Percentiles rank a stretch among this genome's conserved stretches.
Conservation (phyloP, 805 yeast genomes). For the Kodamaea sagamina region DNA sequence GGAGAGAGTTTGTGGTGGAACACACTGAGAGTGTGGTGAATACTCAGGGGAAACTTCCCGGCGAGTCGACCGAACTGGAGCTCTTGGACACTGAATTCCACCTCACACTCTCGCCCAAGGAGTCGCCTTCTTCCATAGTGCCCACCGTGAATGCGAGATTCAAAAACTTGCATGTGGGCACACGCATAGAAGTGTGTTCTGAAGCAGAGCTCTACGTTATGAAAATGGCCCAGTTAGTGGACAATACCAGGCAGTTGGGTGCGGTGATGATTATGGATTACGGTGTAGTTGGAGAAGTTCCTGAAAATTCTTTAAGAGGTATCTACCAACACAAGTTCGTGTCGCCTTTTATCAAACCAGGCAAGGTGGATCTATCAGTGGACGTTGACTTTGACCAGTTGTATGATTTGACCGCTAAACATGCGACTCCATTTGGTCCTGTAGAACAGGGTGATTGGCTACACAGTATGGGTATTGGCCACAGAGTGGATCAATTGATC, state of each 20-base stretch:
- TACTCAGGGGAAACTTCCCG: constrained; percentile 29
- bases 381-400: constrained; percentile 80
- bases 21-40: constrained; percentile 40
- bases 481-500: constrained; percentile 62
- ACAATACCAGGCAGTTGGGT: constrained; percentile 48
- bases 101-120: constrained; percentile 55
- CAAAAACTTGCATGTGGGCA: constrained; percentile 51
- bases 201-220: constrained; percentile 63
- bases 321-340: constrained; percentile 72
- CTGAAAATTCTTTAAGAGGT: constrained; percentile 73
- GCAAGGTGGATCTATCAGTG: constrained; percentile 76
- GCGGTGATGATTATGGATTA: constrained; percentile 77
- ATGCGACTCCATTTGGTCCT: constrained; percentile 51
- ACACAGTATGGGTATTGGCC: constrained; percentile 71
- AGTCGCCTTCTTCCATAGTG: constrained; percentile 62
- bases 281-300: constrained; percentile 63
- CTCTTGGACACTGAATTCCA: constrained; percentile 47
- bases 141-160: constrained; percentile 56
- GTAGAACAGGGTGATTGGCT: constrained; percentile 80
- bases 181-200: constrained; percentile 73
- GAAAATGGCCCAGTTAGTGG: constrained; percentile 51
- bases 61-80: constrained; percentile 15
- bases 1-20: constrained; percentile 80
- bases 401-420: constrained; percentile 23
- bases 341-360: constrained; percentile 73